Evolutionary conservation across 2,329 filamentous ascomycete genomes (phyloP).

Genomic region (Talaromyces funiculosus): DNA sequence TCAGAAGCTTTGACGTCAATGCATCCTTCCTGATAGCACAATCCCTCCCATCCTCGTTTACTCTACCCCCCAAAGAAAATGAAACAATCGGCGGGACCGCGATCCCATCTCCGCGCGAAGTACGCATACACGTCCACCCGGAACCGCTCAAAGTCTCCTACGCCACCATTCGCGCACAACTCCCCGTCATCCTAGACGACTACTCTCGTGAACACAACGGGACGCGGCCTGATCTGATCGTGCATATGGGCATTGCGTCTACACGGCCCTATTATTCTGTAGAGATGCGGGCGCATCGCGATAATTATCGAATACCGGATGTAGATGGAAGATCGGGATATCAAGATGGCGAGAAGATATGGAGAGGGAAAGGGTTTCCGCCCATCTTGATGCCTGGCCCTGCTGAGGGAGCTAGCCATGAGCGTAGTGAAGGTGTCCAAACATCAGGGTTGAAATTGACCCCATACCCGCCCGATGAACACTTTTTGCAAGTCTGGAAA

Average conservation of each 20-base stretch:
- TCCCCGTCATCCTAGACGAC: conserved; percentile 58
- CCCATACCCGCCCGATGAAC: conserved; percentile 28
- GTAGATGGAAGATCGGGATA: conserved; percentile 53
- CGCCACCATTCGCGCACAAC: conserved; percentile 54
- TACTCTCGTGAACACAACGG: conserved; percentile 34
- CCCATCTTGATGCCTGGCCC: conserved; percentile 51
- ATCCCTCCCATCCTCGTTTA: conserved; percentile 60
- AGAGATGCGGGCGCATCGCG: conserved; percentile 64
- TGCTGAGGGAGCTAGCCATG: not conserved
- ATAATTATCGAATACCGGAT: conserved; percentile 65
- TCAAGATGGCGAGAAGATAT: conserved; percentile 46
- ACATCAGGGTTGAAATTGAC: conserved; percentile 3
- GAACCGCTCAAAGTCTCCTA: conserved; percentile 68
- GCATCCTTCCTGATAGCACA: conserved; percentile 75
- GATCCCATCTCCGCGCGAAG: conserved; percentile 19
- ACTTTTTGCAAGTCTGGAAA: conserved; percentile 33
- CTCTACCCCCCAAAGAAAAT: conserved; percentile 27
- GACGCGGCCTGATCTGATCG: conserved; percentile 55
- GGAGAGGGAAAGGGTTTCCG: conserved; percentile 46
- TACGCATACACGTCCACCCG: conserved; percentile 50
- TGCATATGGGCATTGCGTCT: conserved; percentile 76
- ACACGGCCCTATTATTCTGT: conserved; percentile 62
- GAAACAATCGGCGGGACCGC: conserved; percentile 12
- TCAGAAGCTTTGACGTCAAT: conserved; percentile 67
- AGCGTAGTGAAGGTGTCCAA: not conserved